A percentile compares a stretch with the other conserved stretches of the same genome.
These are phyloP conservation scores for Peribolospora kevripleyi DNA, from an alignment of 768 basidiomycete species.

Conservation along the genomic window DNA sequence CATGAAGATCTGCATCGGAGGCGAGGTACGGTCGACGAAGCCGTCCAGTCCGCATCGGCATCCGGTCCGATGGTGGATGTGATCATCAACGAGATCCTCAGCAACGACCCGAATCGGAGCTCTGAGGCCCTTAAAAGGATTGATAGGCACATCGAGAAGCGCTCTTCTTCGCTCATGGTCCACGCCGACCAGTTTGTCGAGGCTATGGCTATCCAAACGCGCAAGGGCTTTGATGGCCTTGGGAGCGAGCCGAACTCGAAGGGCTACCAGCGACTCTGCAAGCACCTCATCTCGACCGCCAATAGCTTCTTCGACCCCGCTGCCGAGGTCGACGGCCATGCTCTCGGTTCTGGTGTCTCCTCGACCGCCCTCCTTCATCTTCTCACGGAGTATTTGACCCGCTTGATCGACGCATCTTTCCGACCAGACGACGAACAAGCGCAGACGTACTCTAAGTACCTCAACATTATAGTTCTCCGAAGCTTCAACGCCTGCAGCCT, in stretches of 20 bases:
- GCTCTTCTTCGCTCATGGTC: slow-evolving; percentile 55
- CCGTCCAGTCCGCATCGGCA: background rate
- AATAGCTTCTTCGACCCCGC: slow-evolving; percentile 69
- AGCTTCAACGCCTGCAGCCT: slow-evolving; percentile 65
- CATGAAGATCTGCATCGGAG: slow-evolving; percentile 6
- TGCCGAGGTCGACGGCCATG: slow-evolving; percentile 22
- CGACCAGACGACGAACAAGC: too few species aligned
- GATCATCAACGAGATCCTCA: slow-evolving; percentile 68
- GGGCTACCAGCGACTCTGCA: slow-evolving; percentile 58
- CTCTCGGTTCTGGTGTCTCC: slow-evolving; percentile 65
- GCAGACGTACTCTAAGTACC: slow-evolving; percentile 48
- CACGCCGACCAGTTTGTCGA: slow-evolving; percentile 54
- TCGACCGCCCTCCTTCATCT: slow-evolving; percentile 61
- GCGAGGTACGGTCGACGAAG: background rate
- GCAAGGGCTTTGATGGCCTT: slow-evolving; percentile 50
- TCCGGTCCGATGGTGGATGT: slow-evolving; percentile 13
- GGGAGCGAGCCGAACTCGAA: slow-evolving; percentile 1
- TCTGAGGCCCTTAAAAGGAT: slow-evolving; percentile 86
- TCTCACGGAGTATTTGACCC: slow-evolving; percentile 52
- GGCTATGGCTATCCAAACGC: slow-evolving; percentile 73
- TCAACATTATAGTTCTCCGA: slow-evolving; percentile 93
- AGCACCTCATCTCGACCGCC: slow-evolving; percentile 88
- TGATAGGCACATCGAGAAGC: slow-evolving; percentile 56
- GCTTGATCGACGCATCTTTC: too few species aligned
- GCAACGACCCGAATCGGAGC: slow-evolving; percentile 57